Conservation (phyloP, 225 moss, liverwort and hornwort genomes). For the Sphagnum tenellum region DNA sequence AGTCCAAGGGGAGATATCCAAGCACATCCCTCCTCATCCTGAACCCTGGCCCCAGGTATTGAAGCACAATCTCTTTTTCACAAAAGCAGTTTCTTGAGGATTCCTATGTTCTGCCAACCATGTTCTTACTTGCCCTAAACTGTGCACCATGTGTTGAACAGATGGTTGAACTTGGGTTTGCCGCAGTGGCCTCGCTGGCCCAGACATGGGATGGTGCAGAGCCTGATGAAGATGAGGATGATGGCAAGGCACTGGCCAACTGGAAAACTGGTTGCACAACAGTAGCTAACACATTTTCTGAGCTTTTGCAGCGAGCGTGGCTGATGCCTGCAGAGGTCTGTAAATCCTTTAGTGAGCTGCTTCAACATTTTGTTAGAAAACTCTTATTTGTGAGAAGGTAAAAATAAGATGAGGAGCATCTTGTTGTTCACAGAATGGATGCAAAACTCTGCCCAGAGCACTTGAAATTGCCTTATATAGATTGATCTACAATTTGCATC, state of each 20-base stretch:
- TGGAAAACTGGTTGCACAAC: conserved; percentile 66
- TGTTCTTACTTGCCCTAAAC: no score
- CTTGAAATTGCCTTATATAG: no score
- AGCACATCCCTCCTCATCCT: conserved; percentile 83
- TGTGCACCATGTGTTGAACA: conserved; percentile 11
- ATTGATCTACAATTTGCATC: no score
- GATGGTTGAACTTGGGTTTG: conserved; percentile 85
- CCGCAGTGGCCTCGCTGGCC: conserved; percentile 71
- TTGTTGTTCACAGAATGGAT: no score
- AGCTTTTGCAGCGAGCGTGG: conserved; percentile 82
- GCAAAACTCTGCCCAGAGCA: no score
- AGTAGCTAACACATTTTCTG: conserved; percentile 58
- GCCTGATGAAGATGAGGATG: conserved; percentile 77
- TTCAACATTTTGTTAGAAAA: neutral
- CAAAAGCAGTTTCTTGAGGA: no score
- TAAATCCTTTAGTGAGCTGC: neutral
- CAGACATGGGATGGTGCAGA: conserved; percentile 89
- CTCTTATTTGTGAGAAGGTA: no score
- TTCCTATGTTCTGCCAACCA: no score
- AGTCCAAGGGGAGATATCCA: conserved; percentile 67
- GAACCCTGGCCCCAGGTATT: conserved; percentile 95
- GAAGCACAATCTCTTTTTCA: no score
- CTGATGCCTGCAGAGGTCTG: conserved; percentile 40
- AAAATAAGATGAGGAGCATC: no score
- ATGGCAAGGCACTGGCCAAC: conserved; percentile 51